Base-by-base conservation (phyloP, 805 yeast species). In the Ascoidea rubescens region DNA sequence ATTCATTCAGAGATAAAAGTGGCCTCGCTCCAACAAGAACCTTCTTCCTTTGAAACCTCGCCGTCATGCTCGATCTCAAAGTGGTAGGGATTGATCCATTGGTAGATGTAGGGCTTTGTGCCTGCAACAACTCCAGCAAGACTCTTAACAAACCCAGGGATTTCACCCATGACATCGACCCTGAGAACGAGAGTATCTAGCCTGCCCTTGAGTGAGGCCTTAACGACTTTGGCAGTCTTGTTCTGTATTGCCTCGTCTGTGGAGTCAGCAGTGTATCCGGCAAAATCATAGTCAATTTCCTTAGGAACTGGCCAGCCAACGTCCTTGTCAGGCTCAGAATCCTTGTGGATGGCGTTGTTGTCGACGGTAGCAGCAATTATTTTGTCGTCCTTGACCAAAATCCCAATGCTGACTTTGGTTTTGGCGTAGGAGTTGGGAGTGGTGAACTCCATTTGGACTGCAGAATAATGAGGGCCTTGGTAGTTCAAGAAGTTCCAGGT, bases 141-240 rank as follows among this genome's bases (percentile, higher is more conserved):
- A 60, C 82, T 85, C 71, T 91, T 93, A 59, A 93, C 95, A 68
- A 93, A 89, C 57, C 79, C 82, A 31, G 99, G 99, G 54, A 93
- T 83, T 70, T 93, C 98, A 50, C 89, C 87, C 97, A 93, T 89
- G 54, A 93, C 98, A 68, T 93, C 99, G 54, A 93, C 90, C 64
- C 98, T 81, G 71, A 88, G 97, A 51, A 87, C 80, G 55, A 87
- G 68, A 48, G 74, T 71, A 16, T 65, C 64, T 58, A 91, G 74
- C 28, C 73, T 69, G 55, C 96, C 96, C 46, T 60, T 63, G 21
- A 85, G 78, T 8, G 64, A 66, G 48, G 78, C 84, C 48, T 66
- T 69, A 31, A 75, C 72, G 47, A 60, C 57, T 52, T 67, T 67
- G 28, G 62, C 64, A 33, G 65, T 56, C 17, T 63, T 67, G 14